Conservation (phyloP, 1,284 basidiomycete species). For the Blastosporella zonata region DNA sequence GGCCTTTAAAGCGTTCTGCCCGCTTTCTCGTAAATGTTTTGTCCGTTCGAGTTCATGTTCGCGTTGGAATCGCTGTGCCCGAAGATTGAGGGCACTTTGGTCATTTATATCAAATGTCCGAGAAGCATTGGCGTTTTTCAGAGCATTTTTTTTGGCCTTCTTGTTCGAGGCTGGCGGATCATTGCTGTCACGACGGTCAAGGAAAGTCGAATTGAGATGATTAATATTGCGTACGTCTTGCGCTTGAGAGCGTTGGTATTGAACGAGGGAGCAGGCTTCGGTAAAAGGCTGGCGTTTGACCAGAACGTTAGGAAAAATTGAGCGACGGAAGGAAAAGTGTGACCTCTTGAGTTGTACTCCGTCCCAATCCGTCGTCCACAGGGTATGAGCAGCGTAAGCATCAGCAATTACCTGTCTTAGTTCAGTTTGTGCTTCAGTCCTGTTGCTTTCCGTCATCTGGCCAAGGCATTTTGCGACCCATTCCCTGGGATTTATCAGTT, state of each 20-base stretch:
- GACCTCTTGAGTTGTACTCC: constrained; percentile 80
- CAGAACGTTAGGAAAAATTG: constrained; percentile 19
- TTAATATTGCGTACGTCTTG: constrained; percentile 49
- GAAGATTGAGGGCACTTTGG: constrained; percentile 60
- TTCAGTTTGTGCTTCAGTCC: constrained; percentile 74
- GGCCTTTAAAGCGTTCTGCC: constrained; percentile 40
- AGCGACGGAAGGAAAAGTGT: constrained; percentile 13
- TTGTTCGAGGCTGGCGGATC: constrained; percentile 16
- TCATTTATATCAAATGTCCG: constrained; percentile 56
- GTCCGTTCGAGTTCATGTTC: constrained; percentile 79
- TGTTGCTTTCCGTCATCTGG: constrained; percentile 77
- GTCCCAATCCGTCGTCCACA: constrained; percentile 89
- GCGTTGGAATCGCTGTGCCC: constrained; percentile 76
- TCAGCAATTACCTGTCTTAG: constrained; percentile 85
- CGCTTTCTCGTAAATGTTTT: constrained; percentile 42
- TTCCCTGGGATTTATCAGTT: constrained; percentile 46
- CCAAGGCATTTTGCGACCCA: constrained; percentile 83
- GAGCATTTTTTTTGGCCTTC: constrained; percentile 54
- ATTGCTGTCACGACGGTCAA: constrained; percentile 1
- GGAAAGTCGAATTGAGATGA: not conserved
- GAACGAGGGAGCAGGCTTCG: constrained; percentile 53
- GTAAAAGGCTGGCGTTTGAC: constrained; percentile 48
- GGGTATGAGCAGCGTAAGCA: constrained; percentile 71
- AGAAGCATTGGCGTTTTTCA: constrained; percentile 59
- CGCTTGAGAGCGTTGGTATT: constrained; percentile 53